phyloP scores from a whole-genome alignment of 2,329 filamentous ascomycete genomes.

The Pseudomassariella vexata region DNA sequence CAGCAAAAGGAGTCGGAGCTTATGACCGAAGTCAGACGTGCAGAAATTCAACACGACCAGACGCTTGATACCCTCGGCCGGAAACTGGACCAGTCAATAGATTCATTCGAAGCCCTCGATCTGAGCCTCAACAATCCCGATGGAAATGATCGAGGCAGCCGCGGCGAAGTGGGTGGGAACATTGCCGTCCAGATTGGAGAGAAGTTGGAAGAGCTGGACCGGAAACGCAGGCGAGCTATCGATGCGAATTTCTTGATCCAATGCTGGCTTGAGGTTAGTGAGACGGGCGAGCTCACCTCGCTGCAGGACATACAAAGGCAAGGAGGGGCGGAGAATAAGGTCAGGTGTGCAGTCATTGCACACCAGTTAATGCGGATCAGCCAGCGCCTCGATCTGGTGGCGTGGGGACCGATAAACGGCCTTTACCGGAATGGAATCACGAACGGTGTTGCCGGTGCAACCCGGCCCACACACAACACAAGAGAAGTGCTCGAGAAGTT shows the following conservation, averaged over 20 bases:
- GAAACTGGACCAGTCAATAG: constrained; percentile 88
- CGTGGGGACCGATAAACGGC: constrained; percentile 62
- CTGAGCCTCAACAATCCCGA: constrained; percentile 65
- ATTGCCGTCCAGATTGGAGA: constrained; percentile 93
- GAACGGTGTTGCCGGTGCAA: constrained; percentile 39
- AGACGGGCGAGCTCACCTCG: constrained; percentile 79
- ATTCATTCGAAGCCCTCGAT: constrained; percentile 86
- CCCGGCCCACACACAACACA: constrained; percentile 56
- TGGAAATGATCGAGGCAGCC: constrained; percentile 35
- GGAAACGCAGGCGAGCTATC: constrained; percentile 80
- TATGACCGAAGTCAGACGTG: constrained; percentile 80
- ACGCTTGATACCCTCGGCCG: constrained; percentile 82
- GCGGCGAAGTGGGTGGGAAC: constrained; percentile 65
- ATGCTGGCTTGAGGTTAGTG: constrained; percentile 94
- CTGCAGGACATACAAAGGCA: constrained; percentile 83
- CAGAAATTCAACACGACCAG: constrained; percentile 86
- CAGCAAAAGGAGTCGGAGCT: constrained; percentile 89
- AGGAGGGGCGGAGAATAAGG: constrained; percentile 84
- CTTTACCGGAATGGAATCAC: constrained; percentile 41
- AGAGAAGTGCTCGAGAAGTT: constrained; percentile 95
- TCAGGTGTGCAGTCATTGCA: constrained; percentile 88
- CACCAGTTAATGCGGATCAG: constrained; percentile 92
- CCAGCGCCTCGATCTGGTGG: constrained; percentile 75
- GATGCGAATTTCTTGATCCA: constrained; percentile 94
- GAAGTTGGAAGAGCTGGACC: constrained; percentile 86